A percentile compares a stretch with the other conserved stretches of the same genome.
Evolutionary conservation across 148 eudicot genomes (phyloP).

Genomic region (Rhododendron vialii): DNA sequence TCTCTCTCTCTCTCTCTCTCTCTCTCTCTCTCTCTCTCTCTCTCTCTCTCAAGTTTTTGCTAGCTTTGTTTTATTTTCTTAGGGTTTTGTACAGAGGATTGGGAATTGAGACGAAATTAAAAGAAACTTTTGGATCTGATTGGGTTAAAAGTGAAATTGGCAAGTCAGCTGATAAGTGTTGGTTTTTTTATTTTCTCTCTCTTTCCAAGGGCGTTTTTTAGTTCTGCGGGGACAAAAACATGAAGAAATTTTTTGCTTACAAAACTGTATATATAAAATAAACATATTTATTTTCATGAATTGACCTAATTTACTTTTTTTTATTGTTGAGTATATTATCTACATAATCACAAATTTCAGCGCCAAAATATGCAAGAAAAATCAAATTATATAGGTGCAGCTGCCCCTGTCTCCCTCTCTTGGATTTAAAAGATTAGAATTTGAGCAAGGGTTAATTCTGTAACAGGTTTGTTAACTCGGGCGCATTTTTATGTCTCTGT

Average conservation of each 20-base stretch:
- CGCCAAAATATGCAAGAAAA: background rate
- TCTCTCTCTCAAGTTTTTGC: slow-evolving; percentile 4
- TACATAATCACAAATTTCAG: background rate
- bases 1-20: slow-evolving; percentile 7
- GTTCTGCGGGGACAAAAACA: no score
- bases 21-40: background rate
- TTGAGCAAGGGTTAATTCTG: background rate
- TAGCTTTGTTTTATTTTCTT: background rate
- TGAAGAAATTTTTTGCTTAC: no score
- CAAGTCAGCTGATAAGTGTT: background rate
- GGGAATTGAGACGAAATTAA: background rate
- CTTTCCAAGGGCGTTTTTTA: no score
- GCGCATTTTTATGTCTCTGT: background rate
- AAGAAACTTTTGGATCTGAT: background rate
- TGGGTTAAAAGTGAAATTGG: background rate
- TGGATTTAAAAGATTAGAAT: background rate
- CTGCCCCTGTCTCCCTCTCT: background rate
- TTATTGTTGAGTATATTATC: background rate
- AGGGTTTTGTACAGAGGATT: background rate
- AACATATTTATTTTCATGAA: no score
- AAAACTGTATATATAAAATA: no score
- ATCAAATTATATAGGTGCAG: background rate
- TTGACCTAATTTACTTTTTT: background rate
- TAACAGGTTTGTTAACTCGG: background rate
- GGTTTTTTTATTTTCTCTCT: no score